Evolutionary conservation across 805 yeast species (phyloP).

Genomic region (Candida hungchunana): DNA sequence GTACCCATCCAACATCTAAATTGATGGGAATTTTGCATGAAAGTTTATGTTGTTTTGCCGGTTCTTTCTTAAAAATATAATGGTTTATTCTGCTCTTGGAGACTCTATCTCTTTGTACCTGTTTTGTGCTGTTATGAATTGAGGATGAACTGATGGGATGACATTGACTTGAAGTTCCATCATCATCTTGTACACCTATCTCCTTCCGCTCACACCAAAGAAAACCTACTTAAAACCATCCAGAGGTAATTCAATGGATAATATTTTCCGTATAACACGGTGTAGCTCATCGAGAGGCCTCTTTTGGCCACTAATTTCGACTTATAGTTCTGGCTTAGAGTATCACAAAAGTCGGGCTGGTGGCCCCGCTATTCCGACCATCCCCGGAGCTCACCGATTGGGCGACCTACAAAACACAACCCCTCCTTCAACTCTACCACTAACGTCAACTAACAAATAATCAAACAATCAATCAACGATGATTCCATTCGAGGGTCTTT

Average conservation of each 20-base stretch:
- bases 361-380: too few species aligned
- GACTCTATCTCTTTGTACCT: not conserved
- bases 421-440: not conserved
- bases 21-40: conserved; percentile 15
- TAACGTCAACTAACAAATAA: not conserved
- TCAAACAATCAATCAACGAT: conserved; percentile 24
- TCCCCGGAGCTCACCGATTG: too few species aligned
- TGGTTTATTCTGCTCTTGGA: conserved; percentile 11
- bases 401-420: not conserved
- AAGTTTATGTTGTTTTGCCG: conserved; percentile 18
- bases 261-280: not conserved
- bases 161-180: not conserved
- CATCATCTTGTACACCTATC: conserved; percentile 5
- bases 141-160: not conserved
- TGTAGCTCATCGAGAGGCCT: too few species aligned
- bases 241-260: not conserved
- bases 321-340: too few species aligned
- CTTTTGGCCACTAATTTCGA: too few species aligned
- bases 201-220: not conserved
- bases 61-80: conserved; percentile 17
- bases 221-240: not conserved
- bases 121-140: not conserved
- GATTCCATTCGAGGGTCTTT: conserved; percentile 68
- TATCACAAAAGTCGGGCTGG: too few species aligned
- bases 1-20: conserved; percentile 99